phyloP scores from a whole-genome alignment of 768 basidiomycete genomes.

The Pisolithus tinctorius region DNA sequence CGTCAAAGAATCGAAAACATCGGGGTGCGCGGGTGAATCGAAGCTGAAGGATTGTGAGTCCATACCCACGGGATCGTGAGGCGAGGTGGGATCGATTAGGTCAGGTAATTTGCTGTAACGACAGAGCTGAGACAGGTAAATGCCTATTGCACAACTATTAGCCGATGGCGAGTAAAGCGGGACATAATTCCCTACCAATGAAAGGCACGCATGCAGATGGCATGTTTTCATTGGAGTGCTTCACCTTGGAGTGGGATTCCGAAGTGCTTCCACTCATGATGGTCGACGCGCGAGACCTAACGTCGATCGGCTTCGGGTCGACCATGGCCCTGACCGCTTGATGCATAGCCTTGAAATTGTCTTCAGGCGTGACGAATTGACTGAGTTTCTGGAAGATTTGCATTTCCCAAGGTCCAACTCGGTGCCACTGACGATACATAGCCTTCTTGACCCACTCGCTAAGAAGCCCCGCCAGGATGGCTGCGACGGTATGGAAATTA shows the following conservation, averaged over 20 bases:
- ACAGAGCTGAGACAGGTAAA: slow-evolving; percentile 70
- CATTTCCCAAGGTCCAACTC: slow-evolving; percentile 62
- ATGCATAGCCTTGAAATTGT: slow-evolving; percentile 74
- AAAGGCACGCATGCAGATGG: slow-evolving; percentile 72
- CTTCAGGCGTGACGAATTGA: slow-evolving; percentile 51
- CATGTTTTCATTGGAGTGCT: slow-evolving; percentile 33
- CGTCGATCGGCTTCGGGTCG: slow-evolving; percentile 57
- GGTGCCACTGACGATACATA: slow-evolving; percentile 61
- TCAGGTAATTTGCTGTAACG: slow-evolving; percentile 65
- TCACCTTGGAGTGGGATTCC: slow-evolving; percentile 30
- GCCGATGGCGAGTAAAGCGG: neutral
- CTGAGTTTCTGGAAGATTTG: slow-evolving; percentile 71
- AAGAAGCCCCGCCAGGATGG: slow-evolving; percentile 71
- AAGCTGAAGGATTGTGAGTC: slow-evolving; percentile 59
- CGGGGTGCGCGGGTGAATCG: slow-evolving; percentile 65
- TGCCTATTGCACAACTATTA: slow-evolving; percentile 37
- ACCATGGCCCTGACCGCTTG: slow-evolving; percentile 55
- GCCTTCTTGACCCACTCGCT: slow-evolving; percentile 61
- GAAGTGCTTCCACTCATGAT: slow-evolving; percentile 43
- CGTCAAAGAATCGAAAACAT: slow-evolving; percentile 69
- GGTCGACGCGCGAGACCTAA: slow-evolving; percentile 46
- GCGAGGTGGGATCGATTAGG: slow-evolving; percentile 77
- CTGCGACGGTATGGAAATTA: slow-evolving; percentile 75
- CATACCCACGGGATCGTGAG: slow-evolving; percentile 58
- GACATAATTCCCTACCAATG: slow-evolving; percentile 47